Percentiles rank a stretch among this genome's conserved stretches.
Evolutionary conservation across 2,329 filamentous ascomycete species (phyloP).

Genomic region (Tolypocladium sp.): DNA sequence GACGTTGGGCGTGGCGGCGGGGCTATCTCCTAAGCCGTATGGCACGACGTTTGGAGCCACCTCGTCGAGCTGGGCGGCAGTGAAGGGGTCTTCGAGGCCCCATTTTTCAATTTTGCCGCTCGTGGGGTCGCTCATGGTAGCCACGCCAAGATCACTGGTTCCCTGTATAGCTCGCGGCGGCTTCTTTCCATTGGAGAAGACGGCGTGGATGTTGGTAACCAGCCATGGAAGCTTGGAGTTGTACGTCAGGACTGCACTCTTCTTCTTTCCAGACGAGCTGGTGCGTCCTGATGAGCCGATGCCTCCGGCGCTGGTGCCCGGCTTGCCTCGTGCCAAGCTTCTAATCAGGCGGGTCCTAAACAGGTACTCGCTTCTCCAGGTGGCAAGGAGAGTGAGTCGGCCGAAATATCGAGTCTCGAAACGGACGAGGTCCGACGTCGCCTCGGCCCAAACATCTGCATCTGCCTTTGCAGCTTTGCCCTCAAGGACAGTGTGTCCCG

Average conservation of each 20-base stretch:
- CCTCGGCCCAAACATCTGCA: conserved; percentile 30
- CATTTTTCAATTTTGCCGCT: conserved; percentile 70
- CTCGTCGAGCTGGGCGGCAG: conserved; percentile 70
- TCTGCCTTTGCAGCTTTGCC: conserved; percentile 23
- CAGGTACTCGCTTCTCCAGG: conserved; percentile 95
- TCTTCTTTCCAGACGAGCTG: conserved; percentile 50
- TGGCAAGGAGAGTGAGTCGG: conserved; percentile 72
- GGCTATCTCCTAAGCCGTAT: conserved; percentile 71
- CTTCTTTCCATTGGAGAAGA: conserved; percentile 64
- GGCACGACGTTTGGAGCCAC: conserved; percentile 62
- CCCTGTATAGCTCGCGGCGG: conserved; percentile 76
- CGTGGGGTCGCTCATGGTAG: conserved; percentile 73
- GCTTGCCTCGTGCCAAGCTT: conserved; percentile 74
- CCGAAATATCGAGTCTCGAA: conserved; percentile 74
- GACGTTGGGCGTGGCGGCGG: conserved; percentile 70
- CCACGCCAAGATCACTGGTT: conserved; percentile 65
- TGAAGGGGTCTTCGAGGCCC: conserved; percentile 68
- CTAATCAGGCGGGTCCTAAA: conserved; percentile 75
- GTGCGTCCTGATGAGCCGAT: conserved; percentile 42
- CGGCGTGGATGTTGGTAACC: conserved; percentile 71
- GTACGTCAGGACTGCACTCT: conserved; percentile 72
- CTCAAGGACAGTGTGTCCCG: conserved; percentile 47
- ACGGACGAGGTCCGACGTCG: conserved; percentile 45
- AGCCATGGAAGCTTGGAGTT: conserved; percentile 73
- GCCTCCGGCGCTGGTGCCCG: conserved; percentile 45